Base-by-base conservation (phyloP, 768 basidiomycete species). In the Auricularia cornea region DNA sequence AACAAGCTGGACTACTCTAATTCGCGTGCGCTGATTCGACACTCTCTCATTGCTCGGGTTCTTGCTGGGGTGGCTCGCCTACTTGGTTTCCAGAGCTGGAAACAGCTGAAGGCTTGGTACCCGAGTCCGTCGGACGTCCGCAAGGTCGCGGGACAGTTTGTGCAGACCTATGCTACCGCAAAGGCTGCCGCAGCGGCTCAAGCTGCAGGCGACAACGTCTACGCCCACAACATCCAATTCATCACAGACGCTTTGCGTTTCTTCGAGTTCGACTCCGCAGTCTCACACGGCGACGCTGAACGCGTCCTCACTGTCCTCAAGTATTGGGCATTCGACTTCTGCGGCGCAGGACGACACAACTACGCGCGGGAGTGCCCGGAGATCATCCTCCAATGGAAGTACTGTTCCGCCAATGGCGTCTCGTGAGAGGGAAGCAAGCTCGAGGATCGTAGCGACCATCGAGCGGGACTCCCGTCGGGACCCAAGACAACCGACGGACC, bases 241-340 rank as follows among this genome's bases (percentile, higher is more conserved):
- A 67, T 73, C 30, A 70, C 72, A 0, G 75, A 75, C 64, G 70
- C 70, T 0, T 65, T 76, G 0, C 38, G 72, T 12, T 68, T 72
- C 40, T 67, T 68, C 23, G 68, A 70, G 38, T 75, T 76, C 59
- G 68, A 71, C 33, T 66, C 72, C 54, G 71, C 69, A 0, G 70
- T 78, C 60, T 69, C 73, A 35, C 54, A 59, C 35, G 77, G 69
- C 2, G 72, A 76, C 63, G 67, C 73, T n/a, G 75, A 74, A 0
- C 66, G 70, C 3, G 61, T 76, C n/a, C 59, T 73, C 3, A 64
- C 64, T 0, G 67, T 73, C 3, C 64, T 75, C 16, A 69, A 72
- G 57, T 69, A 66, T 26, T 72, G 70, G 68, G 65, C 67, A 2
- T 67, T 74, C 31, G 28, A 63, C 14, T 76, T 73, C 56, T 70